These are phyloP conservation scores for Geotrichum phurueaensis DNA, from an alignment of 1,139 yeast genomes.

Conservation along the genomic window DNA sequence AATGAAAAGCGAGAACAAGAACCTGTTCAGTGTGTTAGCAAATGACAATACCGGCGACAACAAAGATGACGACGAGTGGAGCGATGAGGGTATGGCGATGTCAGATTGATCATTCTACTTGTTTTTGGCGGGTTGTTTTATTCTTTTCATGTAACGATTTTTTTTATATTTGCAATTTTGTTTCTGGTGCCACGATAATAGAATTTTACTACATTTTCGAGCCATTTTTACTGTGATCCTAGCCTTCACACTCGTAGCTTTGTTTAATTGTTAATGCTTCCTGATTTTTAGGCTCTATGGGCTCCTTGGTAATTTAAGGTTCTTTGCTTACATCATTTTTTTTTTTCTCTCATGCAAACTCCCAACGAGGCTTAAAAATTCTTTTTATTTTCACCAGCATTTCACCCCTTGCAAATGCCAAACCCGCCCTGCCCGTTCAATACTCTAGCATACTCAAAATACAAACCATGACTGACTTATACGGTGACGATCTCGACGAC, in stretches of 20 bases:
- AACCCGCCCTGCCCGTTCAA: background rate
- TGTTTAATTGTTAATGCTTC: background rate
- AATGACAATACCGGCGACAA: constrained; percentile 2
- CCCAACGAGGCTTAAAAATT: background rate
- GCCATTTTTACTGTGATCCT: background rate
- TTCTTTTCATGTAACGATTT: background rate
- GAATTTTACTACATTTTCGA: background rate
- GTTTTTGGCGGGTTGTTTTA: background rate
- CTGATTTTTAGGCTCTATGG: background rate
- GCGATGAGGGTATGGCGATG: background rate
- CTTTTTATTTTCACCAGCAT: background rate
- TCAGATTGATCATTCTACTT: background rate
- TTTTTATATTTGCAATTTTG: background rate
- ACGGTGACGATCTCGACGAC: constrained; percentile 58
- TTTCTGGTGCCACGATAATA: background rate
- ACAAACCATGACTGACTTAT: background rate
- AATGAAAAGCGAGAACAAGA: constrained; percentile 8
- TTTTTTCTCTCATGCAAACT: background rate
- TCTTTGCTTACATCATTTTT: background rate
- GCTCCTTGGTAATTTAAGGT: background rate
- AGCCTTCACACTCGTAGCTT: too few species aligned
- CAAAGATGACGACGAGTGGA: background rate
- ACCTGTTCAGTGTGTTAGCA: constrained; percentile 11
- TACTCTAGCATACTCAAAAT: background rate
- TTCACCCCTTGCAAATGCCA: background rate